Evolutionary conservation across 1,284 basidiomycete species (phyloP), one percentile per base, ranked within the genome.

Genomic region (Boletellus deceptivus): DNA sequence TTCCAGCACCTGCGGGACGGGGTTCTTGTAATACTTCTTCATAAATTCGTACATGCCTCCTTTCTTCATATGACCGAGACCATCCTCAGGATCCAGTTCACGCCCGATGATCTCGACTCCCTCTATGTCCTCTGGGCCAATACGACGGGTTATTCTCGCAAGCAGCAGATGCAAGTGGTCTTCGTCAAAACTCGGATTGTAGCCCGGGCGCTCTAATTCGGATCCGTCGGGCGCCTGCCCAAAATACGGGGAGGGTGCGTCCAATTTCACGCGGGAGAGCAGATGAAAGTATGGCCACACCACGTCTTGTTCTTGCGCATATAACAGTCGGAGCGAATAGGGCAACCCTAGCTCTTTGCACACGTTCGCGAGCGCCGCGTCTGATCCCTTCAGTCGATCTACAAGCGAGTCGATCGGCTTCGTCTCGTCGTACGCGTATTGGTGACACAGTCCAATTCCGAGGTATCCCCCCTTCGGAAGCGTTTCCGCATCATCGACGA

Each of bases 391-490:
- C 13, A 53, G 41, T 24, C 37, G 24, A 18, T 35, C 33, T 4
- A 31, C 7, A 3, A 53, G 45, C 25, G 24, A 31, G 20, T 40
- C 33, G 10, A 48, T 36, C 3, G 41, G 44, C 40, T 53, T 39
- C 3, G 16, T 37, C 20, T 40, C 38, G 20, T 55, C 41, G 24
- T 35, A 39, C 3, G 7, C 29, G 29, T 74, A 74, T 36, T 64
- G 52, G 56, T 69, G 66, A 17, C 55, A 42, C 18, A 72, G 57
- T 6, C 67, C 69, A 40, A 71, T 67, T 0, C 59, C 70, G n/a
- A 75, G 57, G 25, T 50, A 50, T 0, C 70, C 71, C 3, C 72
- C 72, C 1, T 56, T 34, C n/a, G 63, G 63, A 5, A 70, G 56
- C 18, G 64, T 58, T 13, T 52, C 49, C 11, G 51, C 44, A 17